Base-by-base conservation (phyloP, 805 yeast species). In the Nakazawaea holstii region DNA sequence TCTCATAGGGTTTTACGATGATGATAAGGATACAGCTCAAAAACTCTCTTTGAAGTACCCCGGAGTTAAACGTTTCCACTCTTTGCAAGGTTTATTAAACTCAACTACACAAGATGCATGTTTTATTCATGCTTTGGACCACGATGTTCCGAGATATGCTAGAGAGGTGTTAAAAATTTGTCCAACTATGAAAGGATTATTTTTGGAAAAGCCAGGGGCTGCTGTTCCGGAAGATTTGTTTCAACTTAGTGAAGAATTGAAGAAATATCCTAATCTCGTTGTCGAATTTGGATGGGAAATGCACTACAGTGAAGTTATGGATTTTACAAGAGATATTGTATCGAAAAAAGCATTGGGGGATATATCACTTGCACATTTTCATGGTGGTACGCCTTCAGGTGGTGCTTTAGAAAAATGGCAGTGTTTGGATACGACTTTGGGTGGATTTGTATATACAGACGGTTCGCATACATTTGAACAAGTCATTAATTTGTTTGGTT, bases 231-330 rank as follows among this genome's bases (percentile, higher is more conserved):
- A 4, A 3, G 42, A 44, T 14, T 5, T 44, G 14, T 44, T 31
- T 30, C 24, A 39, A 24, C 26, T 44, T 5, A 4, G 5, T n/a
- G 13, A 31, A 28, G 40, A 45, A 26, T 39, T 45, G 36, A 20
- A 26, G 14, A 13, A 27, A 13, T 45, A 27, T 30, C 48, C 48
- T 13, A 27, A 45, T 13, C 10, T 35, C 7, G 44, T 45, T 4
- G 48, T 45, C 4, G 48, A 45, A 37, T 45, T 39, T 31, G 48
- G 48, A 7, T 45, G 48, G 48, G 48, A 45, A 27, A 39, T 45
- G 44, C 48, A 45, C 26, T 45, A 45, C 14, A 35, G 44, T 28
- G 48, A 45, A 20, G 35, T 40, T 9, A 39, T 45, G 44, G 44
- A 45, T 20, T 39, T 33, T 14, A 15, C 35, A 13, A 9, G 44